phyloP scores from a whole-genome alignment of 1,139 yeast genomes.

The Magnusiomyces suaveolens region DNA sequence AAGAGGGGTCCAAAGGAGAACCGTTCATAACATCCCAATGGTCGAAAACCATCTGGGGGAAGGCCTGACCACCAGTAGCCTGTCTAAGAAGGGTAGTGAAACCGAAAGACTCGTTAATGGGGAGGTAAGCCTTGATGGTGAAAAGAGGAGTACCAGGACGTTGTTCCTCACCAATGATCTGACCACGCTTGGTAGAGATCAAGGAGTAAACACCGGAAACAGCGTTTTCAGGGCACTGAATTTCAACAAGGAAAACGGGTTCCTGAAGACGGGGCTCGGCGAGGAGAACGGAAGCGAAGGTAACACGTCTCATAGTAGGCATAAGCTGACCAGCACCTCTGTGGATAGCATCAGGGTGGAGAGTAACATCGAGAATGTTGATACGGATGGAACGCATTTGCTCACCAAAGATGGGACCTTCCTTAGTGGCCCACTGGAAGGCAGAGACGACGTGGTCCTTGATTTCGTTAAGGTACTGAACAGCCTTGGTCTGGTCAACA shows the following conservation, averaged over 20 bases:
- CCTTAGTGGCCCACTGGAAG: conserved; percentile 99
- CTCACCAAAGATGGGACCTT: conserved; percentile 98
- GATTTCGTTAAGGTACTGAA: conserved; percentile 97
- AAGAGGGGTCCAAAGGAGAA: conserved; percentile 82
- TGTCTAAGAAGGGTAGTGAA: conserved; percentile 99
- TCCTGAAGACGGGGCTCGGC: conserved; percentile 99
- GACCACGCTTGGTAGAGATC: conserved; percentile 99
- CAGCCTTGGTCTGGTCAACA: conserved; percentile 99
- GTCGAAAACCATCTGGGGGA: conserved; percentile 99
- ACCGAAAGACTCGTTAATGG: conserved; percentile 99
- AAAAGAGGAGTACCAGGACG: conserved; percentile 99
- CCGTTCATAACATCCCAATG: conserved; percentile 92
- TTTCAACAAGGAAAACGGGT: conserved; percentile 98
- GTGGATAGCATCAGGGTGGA: conserved; percentile 99
- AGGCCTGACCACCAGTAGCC: conserved; percentile 99
- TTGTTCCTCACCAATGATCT: conserved; percentile 97
- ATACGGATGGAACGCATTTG: conserved; percentile 90
- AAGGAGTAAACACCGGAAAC: conserved; percentile 99
- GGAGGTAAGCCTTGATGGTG: conserved; percentile 98
- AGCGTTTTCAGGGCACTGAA: conserved; percentile 98
- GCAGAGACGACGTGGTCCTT: conserved; percentile 99
- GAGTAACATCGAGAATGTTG: conserved; percentile 97
- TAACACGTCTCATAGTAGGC: conserved; percentile 99
- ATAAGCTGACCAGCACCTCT: conserved; percentile 99
- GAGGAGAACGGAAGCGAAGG: conserved; percentile 95